A percentile compares a stretch with the other conserved stretches of the same genome.
phyloP scores from a whole-genome alignment of 208 protist species.

The Wallacemonas sp. region DNA sequence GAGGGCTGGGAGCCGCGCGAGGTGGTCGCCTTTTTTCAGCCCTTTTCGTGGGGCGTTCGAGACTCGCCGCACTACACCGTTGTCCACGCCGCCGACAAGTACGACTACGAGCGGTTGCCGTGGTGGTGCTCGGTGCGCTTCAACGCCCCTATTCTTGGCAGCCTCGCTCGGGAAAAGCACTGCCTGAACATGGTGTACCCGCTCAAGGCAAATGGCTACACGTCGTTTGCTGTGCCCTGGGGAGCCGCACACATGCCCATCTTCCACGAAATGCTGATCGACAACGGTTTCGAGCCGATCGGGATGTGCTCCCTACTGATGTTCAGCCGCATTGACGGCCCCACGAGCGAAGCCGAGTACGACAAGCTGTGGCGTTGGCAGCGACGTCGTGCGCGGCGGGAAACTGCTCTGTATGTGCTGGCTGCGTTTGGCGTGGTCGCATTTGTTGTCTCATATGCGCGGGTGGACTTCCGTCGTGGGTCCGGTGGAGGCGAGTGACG shows the following conservation, averaged over 20 bases:
- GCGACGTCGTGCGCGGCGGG: slow-evolving; percentile 23
- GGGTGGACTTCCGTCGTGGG: slow-evolving; percentile 8
- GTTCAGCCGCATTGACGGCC: slow-evolving; percentile 59
- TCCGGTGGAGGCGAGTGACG: neutral
- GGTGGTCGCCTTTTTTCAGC: slow-evolving; percentile 74
- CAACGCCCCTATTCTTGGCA: slow-evolving; percentile 68
- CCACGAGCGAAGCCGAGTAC: slow-evolving; percentile 71
- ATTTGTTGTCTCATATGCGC: slow-evolving; percentile 24
- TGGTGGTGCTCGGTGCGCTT: slow-evolving; percentile 83
- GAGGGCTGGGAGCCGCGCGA: slow-evolving; percentile 86
- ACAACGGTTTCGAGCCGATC: slow-evolving; percentile 73
- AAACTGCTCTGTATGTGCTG: slow-evolving; percentile 19
- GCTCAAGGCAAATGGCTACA: slow-evolving; percentile 60
- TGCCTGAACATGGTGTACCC: slow-evolving; percentile 77
- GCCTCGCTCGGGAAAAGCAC: slow-evolving; percentile 69
- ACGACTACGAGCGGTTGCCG: slow-evolving; percentile 82
- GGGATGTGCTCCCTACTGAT: slow-evolving; percentile 73
- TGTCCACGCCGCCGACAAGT: slow-evolving; percentile 84
- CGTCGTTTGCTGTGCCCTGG: slow-evolving; percentile 83
- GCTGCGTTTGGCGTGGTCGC: slow-evolving; percentile 19
- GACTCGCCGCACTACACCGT: slow-evolving; percentile 72
- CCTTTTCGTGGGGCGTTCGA: slow-evolving; percentile 86
- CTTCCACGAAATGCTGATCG: slow-evolving; percentile 82
- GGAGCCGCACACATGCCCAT: slow-evolving; percentile 83
- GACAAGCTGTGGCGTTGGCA: slow-evolving; percentile 40